These are phyloP conservation scores for Heritiera littoralis DNA, from an alignment of 345 rosid genomes.

Conservation along the genomic window DNA sequence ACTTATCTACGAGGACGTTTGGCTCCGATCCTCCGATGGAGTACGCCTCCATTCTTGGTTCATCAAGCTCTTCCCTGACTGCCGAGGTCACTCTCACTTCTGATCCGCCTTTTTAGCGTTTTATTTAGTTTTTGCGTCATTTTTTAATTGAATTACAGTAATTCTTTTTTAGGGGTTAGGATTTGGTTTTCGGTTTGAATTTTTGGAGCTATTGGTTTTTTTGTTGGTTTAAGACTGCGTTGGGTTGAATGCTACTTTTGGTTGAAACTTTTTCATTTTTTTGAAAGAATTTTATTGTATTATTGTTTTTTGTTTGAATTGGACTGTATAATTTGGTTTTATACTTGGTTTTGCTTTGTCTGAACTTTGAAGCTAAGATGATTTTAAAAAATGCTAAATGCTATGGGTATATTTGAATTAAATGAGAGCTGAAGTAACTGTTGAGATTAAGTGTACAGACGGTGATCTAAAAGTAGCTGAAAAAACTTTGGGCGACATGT, in stretches of 20 bases:
- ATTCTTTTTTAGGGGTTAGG: not conserved
- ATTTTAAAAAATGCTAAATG: not conserved
- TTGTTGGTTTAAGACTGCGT: not conserved
- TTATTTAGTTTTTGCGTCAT: not conserved
- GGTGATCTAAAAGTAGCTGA: not conserved
- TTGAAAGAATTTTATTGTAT: not conserved
- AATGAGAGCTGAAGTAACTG: not conserved
- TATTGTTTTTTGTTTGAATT: not conserved
- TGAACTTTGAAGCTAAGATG: not conserved
- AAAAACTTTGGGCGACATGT: not conserved
- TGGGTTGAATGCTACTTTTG: conserved; percentile 12
- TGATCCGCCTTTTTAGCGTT: conserved; percentile 8
- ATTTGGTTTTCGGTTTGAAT: conserved; percentile 10
- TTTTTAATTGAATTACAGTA: conserved; percentile 4
- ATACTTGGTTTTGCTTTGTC: not conserved
- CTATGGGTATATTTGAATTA: not conserved
- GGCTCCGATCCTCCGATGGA: conserved; percentile 94
- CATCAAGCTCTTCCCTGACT: conserved; percentile 76
- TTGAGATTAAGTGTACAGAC: not conserved
- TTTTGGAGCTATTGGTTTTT: conserved; percentile 1
- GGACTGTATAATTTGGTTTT: not conserved
- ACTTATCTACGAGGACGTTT: conserved; percentile 83
- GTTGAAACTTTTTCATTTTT: not conserved
- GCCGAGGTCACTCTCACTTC: conserved; percentile 59
- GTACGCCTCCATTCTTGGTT: conserved; percentile 95